phyloP scores from a whole-genome alignment of 2,329 filamentous ascomycete genomes.

The Fusarium cicatricum region DNA sequence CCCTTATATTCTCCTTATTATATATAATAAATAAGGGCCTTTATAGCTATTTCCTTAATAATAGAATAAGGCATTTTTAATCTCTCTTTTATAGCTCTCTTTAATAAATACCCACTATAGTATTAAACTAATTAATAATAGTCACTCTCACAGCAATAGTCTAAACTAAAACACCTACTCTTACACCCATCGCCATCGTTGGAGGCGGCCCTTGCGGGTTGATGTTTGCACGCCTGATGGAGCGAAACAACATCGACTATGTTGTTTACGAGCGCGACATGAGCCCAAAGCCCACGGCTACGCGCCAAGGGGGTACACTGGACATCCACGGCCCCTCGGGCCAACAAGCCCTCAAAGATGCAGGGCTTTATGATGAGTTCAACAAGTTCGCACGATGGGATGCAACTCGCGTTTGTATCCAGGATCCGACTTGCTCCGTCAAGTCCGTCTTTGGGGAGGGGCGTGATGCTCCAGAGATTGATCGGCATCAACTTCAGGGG shows the following conservation, averaged over 20 bases:
- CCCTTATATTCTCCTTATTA: too few species aligned
- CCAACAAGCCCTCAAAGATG: conserved; percentile 57
- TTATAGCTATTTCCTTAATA: too few species aligned
- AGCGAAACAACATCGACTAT: conserved; percentile 52
- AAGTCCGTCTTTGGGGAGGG: conserved; percentile 38
- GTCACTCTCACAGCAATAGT: too few species aligned
- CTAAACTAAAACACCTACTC: background rate
- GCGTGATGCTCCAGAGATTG: conserved; percentile 49
- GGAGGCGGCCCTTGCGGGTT: conserved; percentile 54
- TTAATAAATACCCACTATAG: too few species aligned
- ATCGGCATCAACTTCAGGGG: conserved; percentile 45
- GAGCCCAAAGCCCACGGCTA: conserved; percentile 40
- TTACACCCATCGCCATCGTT: conserved; percentile 54
- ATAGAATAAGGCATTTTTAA: too few species aligned
- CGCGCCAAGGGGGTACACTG: conserved; percentile 55
- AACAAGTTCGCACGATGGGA: conserved; percentile 40
- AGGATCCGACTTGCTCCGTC: conserved; percentile 36
- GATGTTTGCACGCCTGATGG: conserved; percentile 58
- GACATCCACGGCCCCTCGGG: conserved; percentile 61
- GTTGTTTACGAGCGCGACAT: conserved; percentile 56
- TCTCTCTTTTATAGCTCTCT: too few species aligned
- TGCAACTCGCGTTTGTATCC: conserved; percentile 39
- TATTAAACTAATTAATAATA: too few species aligned
- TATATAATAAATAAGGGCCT: too few species aligned
- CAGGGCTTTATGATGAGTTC: conserved; percentile 58